Evolutionary conservation across 257 asterid genomes (phyloP), one percentile per base, ranked within the genome.

Genomic region (Marsdenia floribunda): DNA sequence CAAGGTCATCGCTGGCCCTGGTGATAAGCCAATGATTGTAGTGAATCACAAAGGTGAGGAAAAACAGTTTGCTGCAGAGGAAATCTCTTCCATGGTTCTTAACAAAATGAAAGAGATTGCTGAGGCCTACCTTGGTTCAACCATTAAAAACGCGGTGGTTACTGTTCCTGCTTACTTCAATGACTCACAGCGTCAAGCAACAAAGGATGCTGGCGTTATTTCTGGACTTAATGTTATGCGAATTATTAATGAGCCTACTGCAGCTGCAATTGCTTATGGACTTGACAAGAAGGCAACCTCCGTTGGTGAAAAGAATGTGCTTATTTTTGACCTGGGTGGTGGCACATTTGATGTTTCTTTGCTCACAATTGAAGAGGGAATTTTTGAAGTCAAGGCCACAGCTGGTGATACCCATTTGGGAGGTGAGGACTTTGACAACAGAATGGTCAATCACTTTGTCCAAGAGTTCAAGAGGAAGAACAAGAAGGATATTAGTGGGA

Each of bases 401-500:
- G 84, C 84, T 24, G 84, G 84, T 38, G 84, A 80, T 71, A 80
- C 84, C 50, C 81, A 80, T 87, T 89, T 49, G 61, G 87, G 87
- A 46, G 85, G 87, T 69, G 87, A 83, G 67, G 85, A 83, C 53
- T 80, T 80, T 22, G 96, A 90, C 75, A 90, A 90, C 80, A 82
- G 93, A 70, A 83, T 90, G 96, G 93, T 90, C 52, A 90, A 83
- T 70, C 96, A 90, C 61, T 90, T 90, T 50, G 93, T 86, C n/a
- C 96, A 88, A 79, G 96, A 90, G 57, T 90, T 90, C 47, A 90
- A 86, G 89, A 90, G 96, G 71, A 86, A 90, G 96, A 65, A 85
- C 82, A 90, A 90, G 88, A 90, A 88, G 63, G 93, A 90, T 78
- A 90, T 90, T 15, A 85, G 64, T 35, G 93, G 96, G 0, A 86